Evolutionary conservation across 2,329 filamentous ascomycete genomes (phyloP).

Genomic region (Colletotrichum cuscutae): DNA sequence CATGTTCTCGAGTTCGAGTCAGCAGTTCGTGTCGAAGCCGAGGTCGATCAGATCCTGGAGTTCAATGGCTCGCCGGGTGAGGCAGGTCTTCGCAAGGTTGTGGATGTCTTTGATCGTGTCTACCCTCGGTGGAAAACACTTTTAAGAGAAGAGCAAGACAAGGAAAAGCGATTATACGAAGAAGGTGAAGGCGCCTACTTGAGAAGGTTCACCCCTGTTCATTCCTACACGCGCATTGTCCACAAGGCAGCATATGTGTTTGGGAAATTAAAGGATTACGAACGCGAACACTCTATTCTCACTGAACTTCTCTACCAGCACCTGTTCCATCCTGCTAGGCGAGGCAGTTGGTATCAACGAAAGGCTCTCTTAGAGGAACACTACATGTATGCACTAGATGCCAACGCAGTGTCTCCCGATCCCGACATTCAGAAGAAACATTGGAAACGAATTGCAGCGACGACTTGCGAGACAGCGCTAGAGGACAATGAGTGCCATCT

Average conservation of each 20-base stretch:
- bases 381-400: slow-evolving; percentile 79
- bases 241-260: slow-evolving; percentile 87
- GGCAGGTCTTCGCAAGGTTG: slow-evolving; percentile 72
- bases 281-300: slow-evolving; percentile 79
- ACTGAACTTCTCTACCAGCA: slow-evolving; percentile 81
- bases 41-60: slow-evolving; percentile 85
- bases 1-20: slow-evolving; percentile 90
- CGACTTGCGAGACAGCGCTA: slow-evolving; percentile 86
- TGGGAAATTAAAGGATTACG: slow-evolving; percentile 83
- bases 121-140: slow-evolving; percentile 84
- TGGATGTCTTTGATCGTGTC: slow-evolving; percentile 78
- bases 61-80: slow-evolving; percentile 77
- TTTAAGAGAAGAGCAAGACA: slow-evolving; percentile 78
- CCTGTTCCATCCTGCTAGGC: slow-evolving; percentile 85
- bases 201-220: slow-evolving; percentile 87
- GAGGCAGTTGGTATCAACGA: slow-evolving; percentile 95
- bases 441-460: slow-evolving; percentile 81
- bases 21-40: slow-evolving; percentile 82
- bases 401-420: slow-evolving; percentile 49
- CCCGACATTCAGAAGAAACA: slow-evolving; percentile 75
- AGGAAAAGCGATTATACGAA: slow-evolving; percentile 81
- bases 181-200: slow-evolving; percentile 90
- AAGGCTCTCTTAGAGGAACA: slow-evolving; percentile 95
- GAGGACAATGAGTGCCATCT: slow-evolving; percentile 91
- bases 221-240: slow-evolving; percentile 92